A percentile compares a stretch with the other conserved stretches of the same genome.
Evolutionary conservation across 2,329 filamentous ascomycete genomes (phyloP).

Genomic region (Penicillium palitans): DNA sequence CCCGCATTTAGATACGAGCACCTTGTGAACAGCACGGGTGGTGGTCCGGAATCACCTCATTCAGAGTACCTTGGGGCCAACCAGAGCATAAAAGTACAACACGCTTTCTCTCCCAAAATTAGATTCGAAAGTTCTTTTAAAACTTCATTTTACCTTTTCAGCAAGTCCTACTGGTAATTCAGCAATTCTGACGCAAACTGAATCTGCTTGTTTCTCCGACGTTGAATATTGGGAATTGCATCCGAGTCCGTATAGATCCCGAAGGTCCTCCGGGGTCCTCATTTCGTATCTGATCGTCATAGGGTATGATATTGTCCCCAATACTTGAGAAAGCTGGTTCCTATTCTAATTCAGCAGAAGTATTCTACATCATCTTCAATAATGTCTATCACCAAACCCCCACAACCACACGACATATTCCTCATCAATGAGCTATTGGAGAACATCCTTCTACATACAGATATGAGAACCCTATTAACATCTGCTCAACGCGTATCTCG

Average conservation of each 20-base stretch:
- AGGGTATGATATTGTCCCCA: neutral
- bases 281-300: constrained; percentile 9
- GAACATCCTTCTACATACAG: constrained; percentile 11
- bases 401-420: constrained; percentile 3
- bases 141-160: neutral
- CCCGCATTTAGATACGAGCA: constrained; percentile 4
- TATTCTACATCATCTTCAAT: neutral
- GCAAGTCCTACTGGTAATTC: neutral
- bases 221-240: neutral
- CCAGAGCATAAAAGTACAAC: neutral
- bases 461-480: constrained; percentile 7
- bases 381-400: constrained; percentile 1
- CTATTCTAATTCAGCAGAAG: neutral
- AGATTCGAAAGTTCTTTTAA: neutral
- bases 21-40: constrained; percentile 1
- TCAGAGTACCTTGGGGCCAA: constrained; percentile 8
- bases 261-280: constrained; percentile 8
- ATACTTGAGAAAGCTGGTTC: neutral
- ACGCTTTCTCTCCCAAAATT: neutral
- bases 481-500: constrained; percentile 10
- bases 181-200: neutral
- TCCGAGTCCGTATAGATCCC: constrained; percentile 1
- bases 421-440: constrained; percentile 11
- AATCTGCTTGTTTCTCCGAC: neutral
- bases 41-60: constrained; percentile 4